These are phyloP conservation scores for Lasiodiplodia gonubiensis DNA, from an alignment of 2,329 filamentous ascomycete species.

Conservation along the genomic window DNA sequence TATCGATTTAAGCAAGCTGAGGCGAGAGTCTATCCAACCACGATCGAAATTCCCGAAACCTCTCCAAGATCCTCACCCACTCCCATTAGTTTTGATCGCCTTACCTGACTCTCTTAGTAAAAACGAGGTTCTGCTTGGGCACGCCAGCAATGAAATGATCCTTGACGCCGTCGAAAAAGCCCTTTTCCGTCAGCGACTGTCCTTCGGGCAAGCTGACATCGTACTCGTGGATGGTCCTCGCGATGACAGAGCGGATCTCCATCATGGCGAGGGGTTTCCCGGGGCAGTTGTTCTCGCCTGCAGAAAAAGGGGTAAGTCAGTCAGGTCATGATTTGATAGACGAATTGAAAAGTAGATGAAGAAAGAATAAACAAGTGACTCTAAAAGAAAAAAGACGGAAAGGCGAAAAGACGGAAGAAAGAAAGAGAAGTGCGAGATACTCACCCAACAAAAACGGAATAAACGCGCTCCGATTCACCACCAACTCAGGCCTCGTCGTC, in stretches of 20 bases:
- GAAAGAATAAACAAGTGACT: background rate
- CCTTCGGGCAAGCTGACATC: slow-evolving; percentile 34
- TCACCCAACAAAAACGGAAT: slow-evolving; percentile 10
- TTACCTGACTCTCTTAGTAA: background rate
- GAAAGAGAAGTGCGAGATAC: background rate
- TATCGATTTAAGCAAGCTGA: too few relatives aligned
- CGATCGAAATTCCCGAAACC: too few relatives aligned
- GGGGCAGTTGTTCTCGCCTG: slow-evolving; percentile 16
- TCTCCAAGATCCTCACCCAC: background rate
- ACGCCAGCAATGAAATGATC: slow-evolving; percentile 37
- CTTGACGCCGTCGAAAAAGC: slow-evolving; percentile 35
- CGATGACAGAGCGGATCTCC: slow-evolving; percentile 16
- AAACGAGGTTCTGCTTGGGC: slow-evolving; percentile 5
- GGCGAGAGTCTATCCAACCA: too few relatives aligned
- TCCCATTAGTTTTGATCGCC: background rate
- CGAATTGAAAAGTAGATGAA: background rate
- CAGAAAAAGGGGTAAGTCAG: background rate
- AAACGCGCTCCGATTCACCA: slow-evolving; percentile 6
- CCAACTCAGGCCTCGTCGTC: slow-evolving; percentile 28
- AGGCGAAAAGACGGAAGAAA: background rate
- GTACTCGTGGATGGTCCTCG: slow-evolving; percentile 1
- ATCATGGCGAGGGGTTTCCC: slow-evolving; percentile 17
- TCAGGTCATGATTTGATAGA: background rate
- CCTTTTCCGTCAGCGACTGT: slow-evolving; percentile 31
- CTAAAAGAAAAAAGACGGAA: background rate